Conservation (phyloP, 768 basidiomycete species). For the Neoboletus brunneissimus region DNA sequence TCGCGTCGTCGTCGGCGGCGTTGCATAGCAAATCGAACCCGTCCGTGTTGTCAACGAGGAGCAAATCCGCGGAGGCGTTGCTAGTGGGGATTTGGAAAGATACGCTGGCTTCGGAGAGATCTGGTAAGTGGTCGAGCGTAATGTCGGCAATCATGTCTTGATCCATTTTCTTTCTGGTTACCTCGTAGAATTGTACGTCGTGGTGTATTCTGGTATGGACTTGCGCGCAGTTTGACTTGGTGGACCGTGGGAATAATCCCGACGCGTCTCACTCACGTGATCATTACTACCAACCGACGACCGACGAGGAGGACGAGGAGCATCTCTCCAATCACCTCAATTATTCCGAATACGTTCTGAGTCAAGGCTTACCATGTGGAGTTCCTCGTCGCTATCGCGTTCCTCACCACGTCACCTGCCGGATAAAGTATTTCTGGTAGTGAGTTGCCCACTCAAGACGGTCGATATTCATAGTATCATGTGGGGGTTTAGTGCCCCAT, state of each 20-base stretch:
- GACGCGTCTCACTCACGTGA: slow-evolving; percentile 34
- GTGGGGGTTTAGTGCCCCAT: background rate
- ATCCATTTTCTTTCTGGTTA: background rate
- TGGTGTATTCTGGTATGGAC: background rate
- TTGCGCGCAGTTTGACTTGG: slow-evolving; percentile 7
- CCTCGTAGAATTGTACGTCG: background rate
- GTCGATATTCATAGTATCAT: background rate
- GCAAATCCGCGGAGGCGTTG: slow-evolving; percentile 28
- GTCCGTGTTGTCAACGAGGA: slow-evolving; percentile 42
- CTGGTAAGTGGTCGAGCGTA: slow-evolving; percentile 54
- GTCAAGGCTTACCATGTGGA: background rate
- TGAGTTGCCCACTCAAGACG: background rate
- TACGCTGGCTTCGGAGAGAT: slow-evolving; percentile 42
- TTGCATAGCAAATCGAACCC: slow-evolving; percentile 38
- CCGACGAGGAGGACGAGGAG: background rate
- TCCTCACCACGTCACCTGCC: background rate
- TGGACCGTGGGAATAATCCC: slow-evolving; percentile 20
- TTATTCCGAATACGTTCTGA: background rate
- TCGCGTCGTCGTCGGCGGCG: slow-evolving; percentile 32
- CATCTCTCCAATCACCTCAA: background rate
- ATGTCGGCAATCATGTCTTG: slow-evolving; percentile 36
- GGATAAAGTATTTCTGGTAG: background rate
- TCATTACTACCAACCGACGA: background rate
- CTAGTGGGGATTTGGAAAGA: slow-evolving; percentile 52
- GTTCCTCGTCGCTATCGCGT: background rate